Evolutionary conservation across 208 protist species (phyloP).

Genomic region (Plasmodiophora brassicae): DNA sequence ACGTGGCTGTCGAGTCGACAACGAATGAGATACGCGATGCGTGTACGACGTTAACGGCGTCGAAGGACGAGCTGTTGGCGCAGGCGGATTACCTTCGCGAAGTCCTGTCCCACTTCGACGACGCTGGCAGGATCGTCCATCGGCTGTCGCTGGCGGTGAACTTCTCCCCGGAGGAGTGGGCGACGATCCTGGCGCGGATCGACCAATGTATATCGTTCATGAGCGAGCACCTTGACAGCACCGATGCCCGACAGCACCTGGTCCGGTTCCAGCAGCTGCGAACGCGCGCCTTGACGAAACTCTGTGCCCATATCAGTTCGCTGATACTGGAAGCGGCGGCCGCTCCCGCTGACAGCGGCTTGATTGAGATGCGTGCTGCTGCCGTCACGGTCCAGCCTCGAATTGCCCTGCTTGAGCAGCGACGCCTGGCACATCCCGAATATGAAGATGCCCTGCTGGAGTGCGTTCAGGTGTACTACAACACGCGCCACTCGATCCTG

Average conservation of each 20-base stretch:
- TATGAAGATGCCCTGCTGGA: conserved; percentile 21
- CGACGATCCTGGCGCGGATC: not conserved
- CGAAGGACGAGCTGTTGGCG: not conserved
- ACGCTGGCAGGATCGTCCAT: not conserved
- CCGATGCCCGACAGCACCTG: not conserved
- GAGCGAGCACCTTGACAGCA: not conserved
- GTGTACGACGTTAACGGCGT: not conserved
- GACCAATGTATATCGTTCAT: conserved; percentile 22
- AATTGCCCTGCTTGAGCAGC: not conserved
- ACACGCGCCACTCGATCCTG: not conserved
- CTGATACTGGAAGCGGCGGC: not conserved
- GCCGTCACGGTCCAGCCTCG: not conserved
- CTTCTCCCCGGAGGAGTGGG: not conserved
- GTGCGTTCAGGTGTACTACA: not conserved
- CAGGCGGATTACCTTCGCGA: not conserved
- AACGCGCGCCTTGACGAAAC: not conserved
- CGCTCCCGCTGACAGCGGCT: not conserved
- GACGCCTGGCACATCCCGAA: not conserved
- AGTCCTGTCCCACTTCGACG: conserved; percentile 3
- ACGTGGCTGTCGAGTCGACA: not conserved
- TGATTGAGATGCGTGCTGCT: not conserved
- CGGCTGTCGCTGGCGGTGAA: not conserved
- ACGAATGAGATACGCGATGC: not conserved
- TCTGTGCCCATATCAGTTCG: not conserved
- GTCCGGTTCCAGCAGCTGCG: not conserved